Conservation (phyloP, 352 stramenopile genomes). For the Phytophthora syringae region DNA sequence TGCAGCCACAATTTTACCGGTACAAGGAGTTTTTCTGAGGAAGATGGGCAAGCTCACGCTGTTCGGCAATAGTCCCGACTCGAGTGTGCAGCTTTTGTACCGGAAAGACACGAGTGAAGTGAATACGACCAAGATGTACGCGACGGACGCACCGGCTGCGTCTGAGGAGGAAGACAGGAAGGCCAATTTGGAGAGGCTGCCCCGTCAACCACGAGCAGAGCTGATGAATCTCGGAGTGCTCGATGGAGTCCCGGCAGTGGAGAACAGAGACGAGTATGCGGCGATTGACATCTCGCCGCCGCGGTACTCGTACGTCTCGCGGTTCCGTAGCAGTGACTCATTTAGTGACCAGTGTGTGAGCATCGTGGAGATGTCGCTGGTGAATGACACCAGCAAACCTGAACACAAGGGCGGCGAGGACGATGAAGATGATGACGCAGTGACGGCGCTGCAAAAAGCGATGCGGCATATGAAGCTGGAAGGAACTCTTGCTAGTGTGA, state of each 20-base stretch:
- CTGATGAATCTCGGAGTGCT: constrained; percentile 68
- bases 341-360: constrained; percentile 87
- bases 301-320: constrained; percentile 77
- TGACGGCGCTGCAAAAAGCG: constrained; percentile 42
- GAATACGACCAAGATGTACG: constrained; percentile 28
- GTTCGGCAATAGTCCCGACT: constrained; percentile 85
- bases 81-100: constrained; percentile 82
- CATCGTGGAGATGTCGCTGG: constrained; percentile 77
- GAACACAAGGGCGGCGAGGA: constrained; percentile 14
- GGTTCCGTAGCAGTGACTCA: constrained; percentile 82
- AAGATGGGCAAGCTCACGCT: constrained; percentile 77
- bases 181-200: constrained; percentile 28
- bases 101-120: constrained; percentile 40
- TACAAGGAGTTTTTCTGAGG: constrained; percentile 85
- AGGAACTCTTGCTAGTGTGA: constrained; percentile 76
- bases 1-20: constrained; percentile 77
- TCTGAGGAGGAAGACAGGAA: constrained; percentile 27
- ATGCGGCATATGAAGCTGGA: constrained; percentile 57
- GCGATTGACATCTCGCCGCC: constrained; percentile 82
- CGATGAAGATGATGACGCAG: constrained; percentile 47
- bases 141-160: constrained; percentile 9
- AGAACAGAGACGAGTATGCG: constrained; percentile 72
- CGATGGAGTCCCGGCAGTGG: constrained; percentile 64
- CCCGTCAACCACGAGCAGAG: constrained; percentile 54
- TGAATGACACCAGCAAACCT: constrained; percentile 45